Percentiles rank a stretch among this genome's conserved stretches.
Conservation (phyloP, 306 rosid genomes). For the Cicer pinnatifidum region DNA sequence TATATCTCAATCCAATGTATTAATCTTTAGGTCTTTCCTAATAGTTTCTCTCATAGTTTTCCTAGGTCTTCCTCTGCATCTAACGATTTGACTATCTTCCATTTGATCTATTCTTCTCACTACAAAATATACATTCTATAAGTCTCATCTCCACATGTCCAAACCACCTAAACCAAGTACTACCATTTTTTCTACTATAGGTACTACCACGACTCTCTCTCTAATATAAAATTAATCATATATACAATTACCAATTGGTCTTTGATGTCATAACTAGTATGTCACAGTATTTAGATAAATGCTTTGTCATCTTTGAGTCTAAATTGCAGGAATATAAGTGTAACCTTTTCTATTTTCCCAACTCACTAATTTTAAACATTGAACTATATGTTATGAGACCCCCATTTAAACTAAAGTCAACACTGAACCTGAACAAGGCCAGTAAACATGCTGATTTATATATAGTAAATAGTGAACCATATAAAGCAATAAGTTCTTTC, state of each 20-base stretch:
- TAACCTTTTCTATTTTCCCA: constrained; percentile 30
- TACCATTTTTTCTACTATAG: too few relatives aligned
- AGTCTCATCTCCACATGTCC: too few relatives aligned
- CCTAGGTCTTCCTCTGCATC: too few relatives aligned
- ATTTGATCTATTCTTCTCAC: too few relatives aligned
- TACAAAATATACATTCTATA: too few relatives aligned
- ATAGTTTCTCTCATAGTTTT: too few relatives aligned
- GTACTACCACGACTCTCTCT: too few relatives aligned
- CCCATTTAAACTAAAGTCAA: constrained; percentile 1
- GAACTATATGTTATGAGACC: not conserved
- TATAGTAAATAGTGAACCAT: constrained; percentile 3
- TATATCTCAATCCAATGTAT: too few relatives aligned
- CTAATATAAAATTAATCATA: not conserved
- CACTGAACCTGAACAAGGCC: not conserved
- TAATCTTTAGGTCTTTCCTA: too few relatives aligned
- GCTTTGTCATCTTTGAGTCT: constrained; percentile 27
- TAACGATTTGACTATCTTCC: too few relatives aligned
- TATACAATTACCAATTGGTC: not conserved
- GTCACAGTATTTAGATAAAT: not conserved
- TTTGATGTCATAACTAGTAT: not conserved
- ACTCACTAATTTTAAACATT: constrained; percentile 12
- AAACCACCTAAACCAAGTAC: too few relatives aligned
- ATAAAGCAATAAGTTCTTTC: not conserved
- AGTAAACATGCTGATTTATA: not conserved
- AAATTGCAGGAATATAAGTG: not conserved